Percentiles rank a stretch among this genome's conserved stretches.
These are phyloP conservation scores for Curvularia sp. DNA, from an alignment of 2,329 filamentous ascomycete genomes.

Conservation along the genomic window DNA sequence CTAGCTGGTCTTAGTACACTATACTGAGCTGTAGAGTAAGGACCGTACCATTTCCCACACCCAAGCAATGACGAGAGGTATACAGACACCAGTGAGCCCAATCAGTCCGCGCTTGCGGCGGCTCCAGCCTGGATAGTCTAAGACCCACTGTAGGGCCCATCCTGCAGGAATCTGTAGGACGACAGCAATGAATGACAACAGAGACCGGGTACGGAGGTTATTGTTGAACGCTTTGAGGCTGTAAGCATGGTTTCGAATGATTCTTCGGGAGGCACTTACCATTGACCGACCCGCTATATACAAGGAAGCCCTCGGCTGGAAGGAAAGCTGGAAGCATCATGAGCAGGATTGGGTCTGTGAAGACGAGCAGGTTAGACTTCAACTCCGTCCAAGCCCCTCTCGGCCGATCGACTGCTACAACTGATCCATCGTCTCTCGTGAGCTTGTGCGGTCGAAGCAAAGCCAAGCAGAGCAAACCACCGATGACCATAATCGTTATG, in stretches of 20 bases:
- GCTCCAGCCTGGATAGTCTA: slow-evolving; percentile 40
- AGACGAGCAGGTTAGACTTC: slow-evolving; percentile 36
- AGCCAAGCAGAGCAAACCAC: slow-evolving; percentile 34
- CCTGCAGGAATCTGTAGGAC: slow-evolving; percentile 42
- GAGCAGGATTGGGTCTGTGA: slow-evolving; percentile 37
- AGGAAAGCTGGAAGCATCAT: slow-evolving; percentile 44
- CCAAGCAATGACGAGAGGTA: slow-evolving; percentile 40
- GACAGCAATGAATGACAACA: slow-evolving; percentile 42
- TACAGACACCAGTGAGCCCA: slow-evolving; percentile 35
- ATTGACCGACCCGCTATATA: slow-evolving; percentile 46
- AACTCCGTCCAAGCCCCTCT: slow-evolving; percentile 39
- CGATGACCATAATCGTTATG: slow-evolving; percentile 40
- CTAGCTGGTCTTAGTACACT: slow-evolving; percentile 18
- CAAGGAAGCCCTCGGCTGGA: slow-evolving; percentile 40
- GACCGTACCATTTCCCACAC: slow-evolving; percentile 42
- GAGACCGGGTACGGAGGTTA: slow-evolving; percentile 37
- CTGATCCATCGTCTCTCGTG: slow-evolving; percentile 39
- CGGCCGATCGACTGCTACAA: slow-evolving; percentile 38
- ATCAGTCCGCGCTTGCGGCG: slow-evolving; percentile 40
- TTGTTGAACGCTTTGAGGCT: slow-evolving; percentile 34
- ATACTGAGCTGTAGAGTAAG: background rate
- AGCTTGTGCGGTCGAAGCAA: slow-evolving; percentile 41
- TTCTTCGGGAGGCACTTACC: slow-evolving; percentile 19
- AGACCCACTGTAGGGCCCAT: slow-evolving; percentile 40
- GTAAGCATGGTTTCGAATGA: background rate